Base-by-base conservation (phyloP, 352 stramenopile species). In the Phytophthora quininea region DNA sequence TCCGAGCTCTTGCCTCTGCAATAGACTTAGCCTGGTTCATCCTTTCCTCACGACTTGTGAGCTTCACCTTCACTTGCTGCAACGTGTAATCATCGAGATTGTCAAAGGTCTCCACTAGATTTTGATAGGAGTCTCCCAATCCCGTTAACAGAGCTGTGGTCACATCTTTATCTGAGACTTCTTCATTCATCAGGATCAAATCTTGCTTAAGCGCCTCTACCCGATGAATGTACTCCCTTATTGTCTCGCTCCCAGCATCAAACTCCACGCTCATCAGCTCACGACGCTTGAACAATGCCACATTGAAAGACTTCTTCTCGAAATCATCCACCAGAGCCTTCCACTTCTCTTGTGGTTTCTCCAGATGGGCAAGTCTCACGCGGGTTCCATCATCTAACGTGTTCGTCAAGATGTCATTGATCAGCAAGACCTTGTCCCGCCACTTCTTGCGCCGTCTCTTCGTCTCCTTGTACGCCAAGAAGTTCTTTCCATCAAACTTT, bases 351-450 rank as follows among this genome's bases (percentile, higher is more conserved):
- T 69, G 62, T 1, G 62, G 62, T 1, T 27, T 63, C 27, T 63
- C 14, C 54, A 69, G 31, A 54, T 63, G 53, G 9, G 47, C 47
- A 4, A 69, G 10, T 11, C 61, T 2, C 2, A 69, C 61, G 4
- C 61, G 47, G 1, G 61, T 69, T 12, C 30, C 54, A 30, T 69
- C 46, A 30, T 53, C 61, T n/a, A 58, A 11, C 38, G 61, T 63
- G 47, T 69, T 69, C 7, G 46, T 58, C 9, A 69, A 19, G 4
- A 69, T 63, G 9, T 69, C 46, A 24, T 69, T 69, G 4, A 63
- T 9, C 27, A 58, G 5, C n/a, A 69, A 24, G 0, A 54, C 27
- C 35, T 69, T 63, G 1, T 58, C 10, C 7, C 33, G 32, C 53
- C 46, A 63, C 30, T 63, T 58, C 53, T 54, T 69, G 52, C 45